Evolutionary conservation across 176 grass and related monocot species (phyloP).

Genomic region (Oryza brachyantha): DNA sequence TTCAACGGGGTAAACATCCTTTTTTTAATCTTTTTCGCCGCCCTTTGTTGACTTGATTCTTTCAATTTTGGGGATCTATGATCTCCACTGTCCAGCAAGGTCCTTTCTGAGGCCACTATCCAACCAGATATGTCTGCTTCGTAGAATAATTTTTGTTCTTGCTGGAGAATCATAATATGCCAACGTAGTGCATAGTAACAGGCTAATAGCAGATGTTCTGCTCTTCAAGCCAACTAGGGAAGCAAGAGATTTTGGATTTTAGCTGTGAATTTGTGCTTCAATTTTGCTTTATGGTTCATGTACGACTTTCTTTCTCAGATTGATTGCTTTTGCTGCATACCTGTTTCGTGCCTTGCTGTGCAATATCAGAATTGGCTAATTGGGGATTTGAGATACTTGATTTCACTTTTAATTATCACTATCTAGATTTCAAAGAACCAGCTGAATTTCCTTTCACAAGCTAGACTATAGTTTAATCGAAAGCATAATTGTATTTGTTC

Average conservation of each 20-base stretch:
- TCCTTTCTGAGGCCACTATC: neutral
- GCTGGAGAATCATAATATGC: neutral
- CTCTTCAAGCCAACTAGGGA: neutral
- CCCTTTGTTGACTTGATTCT: neutral
- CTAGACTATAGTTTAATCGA: neutral
- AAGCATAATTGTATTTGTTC: neutral
- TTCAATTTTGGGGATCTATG: neutral
- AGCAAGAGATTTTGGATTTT: neutral
- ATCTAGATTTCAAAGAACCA: neutral
- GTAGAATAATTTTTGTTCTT: neutral
- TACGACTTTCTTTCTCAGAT: neutral
- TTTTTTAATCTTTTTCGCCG: neutral
- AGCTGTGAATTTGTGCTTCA: neutral
- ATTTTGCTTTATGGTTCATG: neutral
- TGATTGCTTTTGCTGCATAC: neutral
- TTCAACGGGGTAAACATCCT: constrained; percentile 64
- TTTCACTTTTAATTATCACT: neutral
- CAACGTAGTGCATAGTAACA: no score
- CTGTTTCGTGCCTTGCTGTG: neutral
- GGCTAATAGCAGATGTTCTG: neutral
- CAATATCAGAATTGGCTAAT: neutral
- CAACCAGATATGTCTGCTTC: neutral
- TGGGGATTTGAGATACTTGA: neutral
- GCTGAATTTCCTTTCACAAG: neutral
- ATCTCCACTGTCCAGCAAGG: neutral